Base-by-base conservation (phyloP, 1,284 basidiomycete species). In the Tranzscheliella williamsii region DNA sequence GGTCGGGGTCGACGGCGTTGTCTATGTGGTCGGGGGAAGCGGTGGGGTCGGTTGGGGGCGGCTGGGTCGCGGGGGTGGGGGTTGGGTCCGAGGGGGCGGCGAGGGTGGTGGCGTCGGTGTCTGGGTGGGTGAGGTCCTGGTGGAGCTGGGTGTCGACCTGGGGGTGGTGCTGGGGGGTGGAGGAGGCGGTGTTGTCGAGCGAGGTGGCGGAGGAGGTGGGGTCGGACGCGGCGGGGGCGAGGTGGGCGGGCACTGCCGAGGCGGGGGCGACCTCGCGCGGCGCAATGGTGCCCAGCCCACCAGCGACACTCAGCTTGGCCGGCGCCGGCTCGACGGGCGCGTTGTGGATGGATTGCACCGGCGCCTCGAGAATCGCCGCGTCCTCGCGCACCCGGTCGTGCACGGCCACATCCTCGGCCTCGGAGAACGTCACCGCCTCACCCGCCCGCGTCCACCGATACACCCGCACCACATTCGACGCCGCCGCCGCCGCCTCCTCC, bases 301-400 rank as follows among this genome's bases (percentile, higher is more conserved):
- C 57, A 6, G 43, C 46, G 3, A 33, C 47, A 16, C 39, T 46
- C 9, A 52, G 34, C 5, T 42, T 39, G 4, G 23, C 22, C 4
- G 56, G 50, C 1, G 47, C 45, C 2, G 27, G 12, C 0, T 42
- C 57, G 13, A 45, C 46, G 4, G 57, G 57, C 7, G 57, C 57
- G 13, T 61, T 61, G 33, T 61, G 57, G 24, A 61, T 61, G 39
- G 45, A 49, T 33, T 61, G 57, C 11, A 61, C 57, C 17, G 57
- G 57, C 20, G 37, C 51, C 24, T 61, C 57, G 16, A 61, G 45
- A 18, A 61, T 61, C 4, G 57, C 57, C 2, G 46, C 42, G 17
- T 61, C 57, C 18, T 54, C 42, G 2, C 34, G 29, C 4, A 54
- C 24, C 2, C 57, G 34, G 18, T 61, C 57, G n/a, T 54, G 42